These are phyloP conservation scores for Zarea fungicola DNA, from an alignment of 2,329 filamentous ascomycete species.

Conservation along the genomic window DNA sequence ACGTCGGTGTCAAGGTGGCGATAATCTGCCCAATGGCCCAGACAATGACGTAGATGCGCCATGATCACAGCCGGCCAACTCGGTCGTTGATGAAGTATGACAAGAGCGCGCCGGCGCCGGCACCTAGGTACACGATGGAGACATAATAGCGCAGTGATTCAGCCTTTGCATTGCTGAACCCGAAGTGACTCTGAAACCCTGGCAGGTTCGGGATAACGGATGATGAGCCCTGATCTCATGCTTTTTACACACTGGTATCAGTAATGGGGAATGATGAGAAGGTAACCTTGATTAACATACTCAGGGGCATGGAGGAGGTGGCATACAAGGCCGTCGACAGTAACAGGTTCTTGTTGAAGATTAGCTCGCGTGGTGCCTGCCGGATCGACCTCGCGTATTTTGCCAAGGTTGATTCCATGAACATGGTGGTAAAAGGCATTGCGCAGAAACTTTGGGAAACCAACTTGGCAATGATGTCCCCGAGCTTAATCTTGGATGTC, in stretches of 20 bases:
- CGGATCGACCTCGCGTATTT: slow-evolving; percentile 2
- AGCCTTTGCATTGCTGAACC: slow-evolving; percentile 19
- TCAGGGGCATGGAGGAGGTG: not conserved
- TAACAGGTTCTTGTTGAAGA: not conserved
- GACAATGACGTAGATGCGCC: not conserved
- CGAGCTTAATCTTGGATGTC: no score
- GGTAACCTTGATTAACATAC: not conserved
- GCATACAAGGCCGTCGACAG: slow-evolving; percentile 1
- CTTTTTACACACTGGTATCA: no score
- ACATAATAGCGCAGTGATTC: slow-evolving; percentile 29
- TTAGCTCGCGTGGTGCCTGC: not conserved
- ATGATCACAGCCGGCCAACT: not conserved
- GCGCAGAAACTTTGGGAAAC: no score
- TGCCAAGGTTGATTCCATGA: not conserved
- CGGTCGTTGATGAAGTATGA: slow-evolving; percentile 32
- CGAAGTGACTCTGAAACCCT: slow-evolving; percentile 30
- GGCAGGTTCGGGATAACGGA: slow-evolving; percentile 27
- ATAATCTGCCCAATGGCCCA: not conserved
- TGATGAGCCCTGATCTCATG: slow-evolving; percentile 18
- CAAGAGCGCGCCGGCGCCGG: slow-evolving; percentile 18
- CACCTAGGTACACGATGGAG: slow-evolving; percentile 28
- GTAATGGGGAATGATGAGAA: not conserved
- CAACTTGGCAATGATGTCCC: no score
- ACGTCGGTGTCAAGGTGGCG: not conserved
- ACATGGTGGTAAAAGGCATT: no score